Percentiles rank a stretch among this genome's conserved stretches.
phyloP scores from a whole-genome alignment of 2,329 filamentous ascomycete species.

The Fusarium sp. region DNA sequence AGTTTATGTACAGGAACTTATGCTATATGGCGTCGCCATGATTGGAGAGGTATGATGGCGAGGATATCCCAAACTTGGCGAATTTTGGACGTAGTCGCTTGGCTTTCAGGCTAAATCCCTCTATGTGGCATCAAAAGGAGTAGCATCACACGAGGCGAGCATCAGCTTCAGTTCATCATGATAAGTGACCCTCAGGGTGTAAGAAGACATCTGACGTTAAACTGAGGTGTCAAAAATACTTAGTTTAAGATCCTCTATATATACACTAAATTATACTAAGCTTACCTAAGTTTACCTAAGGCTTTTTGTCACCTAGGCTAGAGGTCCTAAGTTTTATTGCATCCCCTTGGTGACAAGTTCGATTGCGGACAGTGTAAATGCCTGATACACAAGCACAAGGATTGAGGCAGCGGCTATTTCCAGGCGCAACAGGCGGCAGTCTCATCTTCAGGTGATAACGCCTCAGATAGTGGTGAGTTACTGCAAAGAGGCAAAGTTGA shows the following conservation, averaged over 20 bases:
- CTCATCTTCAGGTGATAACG: constrained; percentile 14
- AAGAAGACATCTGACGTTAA: too few relatives aligned
- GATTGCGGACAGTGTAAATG: constrained; percentile 5
- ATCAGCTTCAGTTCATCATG: neutral
- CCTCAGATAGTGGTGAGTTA: neutral
- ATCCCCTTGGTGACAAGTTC: neutral
- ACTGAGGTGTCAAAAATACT: too few relatives aligned
- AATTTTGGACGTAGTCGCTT: neutral
- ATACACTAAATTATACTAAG: too few relatives aligned
- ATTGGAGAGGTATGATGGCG: neutral
- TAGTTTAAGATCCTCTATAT: too few relatives aligned
- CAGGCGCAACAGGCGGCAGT: constrained; percentile 30
- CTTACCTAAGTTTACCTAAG: too few relatives aligned
- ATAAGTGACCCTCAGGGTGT: neutral
- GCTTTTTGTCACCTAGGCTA: too few relatives aligned
- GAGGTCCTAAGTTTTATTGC: too few relatives aligned
- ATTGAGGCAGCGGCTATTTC: constrained; percentile 14
- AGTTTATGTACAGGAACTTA: neutral
- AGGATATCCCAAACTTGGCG: neutral
- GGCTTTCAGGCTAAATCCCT: neutral
- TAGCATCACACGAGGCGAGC: neutral
- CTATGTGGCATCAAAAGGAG: neutral
- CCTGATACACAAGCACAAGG: constrained; percentile 32
- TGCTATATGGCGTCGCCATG: neutral
- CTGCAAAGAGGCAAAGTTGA: constrained; percentile 2